phyloP scores from a whole-genome alignment of 169 alveolate genomes.

The Blepharisma undulans region DNA sequence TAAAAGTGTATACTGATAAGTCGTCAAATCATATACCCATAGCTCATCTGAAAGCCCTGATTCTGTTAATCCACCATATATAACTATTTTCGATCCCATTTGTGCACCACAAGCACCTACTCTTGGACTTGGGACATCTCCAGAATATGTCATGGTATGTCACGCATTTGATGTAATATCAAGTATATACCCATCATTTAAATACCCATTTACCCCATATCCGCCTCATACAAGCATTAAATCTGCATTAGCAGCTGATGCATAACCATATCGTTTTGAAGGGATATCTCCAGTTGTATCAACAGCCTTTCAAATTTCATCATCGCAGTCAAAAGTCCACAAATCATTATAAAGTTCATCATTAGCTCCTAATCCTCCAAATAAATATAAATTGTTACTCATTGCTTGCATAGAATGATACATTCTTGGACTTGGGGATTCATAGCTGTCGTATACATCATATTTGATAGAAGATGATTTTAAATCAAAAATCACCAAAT shows the following conservation, averaged over 20 bases:
- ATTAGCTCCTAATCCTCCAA: constrained; percentile 10
- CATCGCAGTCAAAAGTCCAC: background rate
- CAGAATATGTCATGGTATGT: background rate
- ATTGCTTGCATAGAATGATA: background rate
- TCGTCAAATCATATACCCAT: background rate
- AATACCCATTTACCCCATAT: background rate
- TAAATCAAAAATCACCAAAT: background rate
- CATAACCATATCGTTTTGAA: background rate
- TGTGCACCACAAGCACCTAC: background rate
- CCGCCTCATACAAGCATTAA: constrained; percentile 28
- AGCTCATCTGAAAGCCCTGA: background rate
- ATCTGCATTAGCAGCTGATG: background rate
- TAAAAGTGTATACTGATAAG: background rate
- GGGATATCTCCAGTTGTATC: background rate
- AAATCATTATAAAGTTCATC: background rate
- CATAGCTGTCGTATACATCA: background rate
- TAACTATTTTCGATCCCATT: background rate
- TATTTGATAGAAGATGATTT: background rate
- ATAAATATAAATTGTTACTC: background rate
- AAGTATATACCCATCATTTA: background rate
- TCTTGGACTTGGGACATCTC: constrained; percentile 18
- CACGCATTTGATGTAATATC: background rate
- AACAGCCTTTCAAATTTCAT: background rate
- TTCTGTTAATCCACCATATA: background rate
- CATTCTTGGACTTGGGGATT: background rate